phyloP scores from a whole-genome alignment of 805 yeast species.

The Wickerhamiella nectarea region DNA sequence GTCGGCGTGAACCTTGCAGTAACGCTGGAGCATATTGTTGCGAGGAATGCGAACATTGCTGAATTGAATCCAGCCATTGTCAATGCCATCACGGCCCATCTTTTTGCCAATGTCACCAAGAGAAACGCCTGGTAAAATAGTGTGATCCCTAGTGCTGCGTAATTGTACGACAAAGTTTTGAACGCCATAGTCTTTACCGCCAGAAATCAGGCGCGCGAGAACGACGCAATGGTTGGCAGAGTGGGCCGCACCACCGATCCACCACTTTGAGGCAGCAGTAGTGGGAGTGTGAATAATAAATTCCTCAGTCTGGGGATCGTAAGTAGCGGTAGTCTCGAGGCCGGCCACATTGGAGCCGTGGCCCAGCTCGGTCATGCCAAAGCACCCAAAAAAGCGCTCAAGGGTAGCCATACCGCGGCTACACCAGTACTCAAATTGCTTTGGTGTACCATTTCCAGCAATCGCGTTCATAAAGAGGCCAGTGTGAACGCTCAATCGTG shows the following conservation, averaged over 20 bases:
- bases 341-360: conserved; percentile 86
- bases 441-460: conserved; percentile 65
- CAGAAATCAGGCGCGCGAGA: conserved; percentile 62
- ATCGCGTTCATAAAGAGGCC: conserved; percentile 62
- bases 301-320: conserved; percentile 42
- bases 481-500: conserved; percentile 64
- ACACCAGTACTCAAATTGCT: conserved; percentile 68
- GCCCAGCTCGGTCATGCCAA: conserved; percentile 76
- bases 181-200: conserved; percentile 72
- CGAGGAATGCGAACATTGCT: conserved; percentile 64
- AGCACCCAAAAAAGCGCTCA: conserved; percentile 49
- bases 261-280: conserved; percentile 83
- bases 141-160: conserved; percentile 49
- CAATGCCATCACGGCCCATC: conserved; percentile 86
- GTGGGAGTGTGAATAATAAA: conserved; percentile 69
- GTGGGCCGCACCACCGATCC: conserved; percentile 94
- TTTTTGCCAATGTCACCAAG: conserved; percentile 81
- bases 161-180: conserved; percentile 77
- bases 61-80: conserved; percentile 88
- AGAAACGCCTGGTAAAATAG: conserved; percentile 55
- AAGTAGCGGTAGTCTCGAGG: conserved; percentile 70
- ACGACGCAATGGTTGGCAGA: conserved; percentile 67
- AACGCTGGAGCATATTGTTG: conserved; percentile 61
- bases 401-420: conserved; percentile 24
- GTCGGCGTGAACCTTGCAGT: conserved; percentile 45